phyloP scores from a whole-genome alignment of 768 basidiomycete genomes.

The Amyloporia xantha region DNA sequence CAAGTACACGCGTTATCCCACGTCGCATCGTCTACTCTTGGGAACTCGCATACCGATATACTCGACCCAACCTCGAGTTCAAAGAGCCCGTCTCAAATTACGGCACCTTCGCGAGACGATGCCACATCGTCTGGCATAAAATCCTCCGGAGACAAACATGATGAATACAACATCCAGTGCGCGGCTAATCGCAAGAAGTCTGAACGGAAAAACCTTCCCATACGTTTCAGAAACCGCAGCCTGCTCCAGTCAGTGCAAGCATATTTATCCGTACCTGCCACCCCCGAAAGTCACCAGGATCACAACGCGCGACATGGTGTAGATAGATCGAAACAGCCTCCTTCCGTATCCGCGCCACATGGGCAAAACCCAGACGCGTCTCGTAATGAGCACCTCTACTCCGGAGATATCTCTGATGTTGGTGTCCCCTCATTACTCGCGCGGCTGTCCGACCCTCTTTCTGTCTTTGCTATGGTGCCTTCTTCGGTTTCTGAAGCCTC shows the following conservation, averaged over 20 bases:
- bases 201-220: too few species aligned
- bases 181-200: too few species aligned
- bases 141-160: too few species aligned
- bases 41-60: too few species aligned
- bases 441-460: slow-evolving; percentile 22
- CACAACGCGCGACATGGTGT: neutral
- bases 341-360: neutral
- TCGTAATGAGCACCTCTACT: neutral
- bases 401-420: neutral
- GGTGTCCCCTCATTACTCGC: slow-evolving; percentile 16
- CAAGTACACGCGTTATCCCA: too few species aligned
- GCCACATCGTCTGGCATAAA: too few species aligned
- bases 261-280: slow-evolving; percentile 28
- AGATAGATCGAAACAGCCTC: neutral
- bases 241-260: slow-evolving; percentile 43
- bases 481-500: neutral
- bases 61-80: too few species aligned
- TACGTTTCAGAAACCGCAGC: slow-evolving; percentile 27
- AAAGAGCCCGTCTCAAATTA: too few species aligned
- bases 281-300: neutral
- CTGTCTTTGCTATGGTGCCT: neutral
- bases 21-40: too few species aligned
- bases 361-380: too few species aligned
- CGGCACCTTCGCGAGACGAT: too few species aligned
- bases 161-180: too few species aligned